Percentiles rank a stretch among this genome's conserved stretches.
These are phyloP conservation scores for Eucalyptus camaldulensis DNA, from an alignment of 345 rosid genomes.

Conservation along the genomic window DNA sequence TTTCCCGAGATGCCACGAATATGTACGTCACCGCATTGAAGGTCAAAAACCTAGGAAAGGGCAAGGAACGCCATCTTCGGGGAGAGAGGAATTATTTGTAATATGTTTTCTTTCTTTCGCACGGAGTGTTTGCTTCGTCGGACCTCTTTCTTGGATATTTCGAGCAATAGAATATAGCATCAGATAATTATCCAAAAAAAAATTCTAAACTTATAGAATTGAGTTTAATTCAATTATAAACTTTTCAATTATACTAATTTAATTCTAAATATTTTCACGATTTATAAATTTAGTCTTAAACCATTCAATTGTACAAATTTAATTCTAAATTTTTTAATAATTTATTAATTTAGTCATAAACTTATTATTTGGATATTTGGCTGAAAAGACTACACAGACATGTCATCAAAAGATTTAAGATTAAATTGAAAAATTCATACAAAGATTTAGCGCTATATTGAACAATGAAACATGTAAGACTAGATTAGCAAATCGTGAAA, in stretches of 20 bases:
- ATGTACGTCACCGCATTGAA: neutral
- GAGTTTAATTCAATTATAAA: accelerated
- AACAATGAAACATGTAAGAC: no score
- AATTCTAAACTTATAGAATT: accelerated
- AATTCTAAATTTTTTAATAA: accelerated
- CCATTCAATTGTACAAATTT: accelerated
- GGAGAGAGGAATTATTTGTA: neutral
- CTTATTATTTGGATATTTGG: no score
- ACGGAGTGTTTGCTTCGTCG: neutral
- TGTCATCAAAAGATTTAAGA: no score
- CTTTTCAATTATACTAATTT: accelerated
- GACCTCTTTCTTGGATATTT: neutral
- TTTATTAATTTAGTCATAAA: no score
- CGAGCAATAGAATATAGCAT: neutral
- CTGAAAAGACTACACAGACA: accelerated
- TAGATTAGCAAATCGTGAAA: no score
- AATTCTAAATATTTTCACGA: no score
- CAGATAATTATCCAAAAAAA: no score
- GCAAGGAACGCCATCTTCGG: neutral
- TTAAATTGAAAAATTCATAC: no score
- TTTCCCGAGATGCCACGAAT: neutral
- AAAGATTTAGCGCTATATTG: no score
- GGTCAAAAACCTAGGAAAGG: neutral
- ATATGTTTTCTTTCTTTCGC: neutral
- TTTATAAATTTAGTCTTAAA: no score